Base-by-base conservation (phyloP, 768 basidiomycete genomes). In the Boletus rubescentipes region DNA sequence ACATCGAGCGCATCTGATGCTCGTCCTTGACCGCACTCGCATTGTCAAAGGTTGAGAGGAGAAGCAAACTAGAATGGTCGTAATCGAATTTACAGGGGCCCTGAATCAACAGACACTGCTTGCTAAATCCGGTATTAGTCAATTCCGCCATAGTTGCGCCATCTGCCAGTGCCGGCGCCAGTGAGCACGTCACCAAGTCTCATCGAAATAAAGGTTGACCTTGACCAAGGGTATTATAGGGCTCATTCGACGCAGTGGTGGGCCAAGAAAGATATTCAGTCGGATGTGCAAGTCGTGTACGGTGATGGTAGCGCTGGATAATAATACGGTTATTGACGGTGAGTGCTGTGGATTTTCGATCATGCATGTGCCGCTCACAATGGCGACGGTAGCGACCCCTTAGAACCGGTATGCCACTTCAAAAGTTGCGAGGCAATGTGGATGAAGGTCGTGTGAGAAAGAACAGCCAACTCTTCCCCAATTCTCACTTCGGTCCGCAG, bases 1-100 rank as follows among this genome's bases (percentile, higher is more conserved):
- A 49, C 62, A 67, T 49, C 52, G 49, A 4, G 40, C 15, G 39
- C 66, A 66, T n/a, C 41, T 45, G 0, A 47, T 35, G 20, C 32
- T 49, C 51, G 46, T 31, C 18, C 38, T 38, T 2, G 54, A 38
- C 40, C 41, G 38, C 18, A 26, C 32, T 21, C 32, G 39, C 48
- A 58, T 61, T 23, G 6, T 20, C 31, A 9, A n/a, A 12, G n/a
- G n/a, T n/a, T n/a, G n/a, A n/a, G 14, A 21, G 20, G 9, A 39
- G 12, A 20, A 20, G 9, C 8, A 44, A 30, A 9, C 16, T 4
- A 1, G 16, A n/a, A 26, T 6, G 6, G 26, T 26, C 26, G 26
- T 26, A 26, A 26, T 26, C 6, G 34, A 36, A 36, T 9, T 36
- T 36, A n/a, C 35, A 36, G 35, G 35, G 35, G 35, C n/a, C n/a